Percentiles rank a stretch among this genome's conserved stretches.
phyloP scores from a whole-genome alignment of 2,329 filamentous ascomycete genomes.

The Lachnellula suecica region DNA sequence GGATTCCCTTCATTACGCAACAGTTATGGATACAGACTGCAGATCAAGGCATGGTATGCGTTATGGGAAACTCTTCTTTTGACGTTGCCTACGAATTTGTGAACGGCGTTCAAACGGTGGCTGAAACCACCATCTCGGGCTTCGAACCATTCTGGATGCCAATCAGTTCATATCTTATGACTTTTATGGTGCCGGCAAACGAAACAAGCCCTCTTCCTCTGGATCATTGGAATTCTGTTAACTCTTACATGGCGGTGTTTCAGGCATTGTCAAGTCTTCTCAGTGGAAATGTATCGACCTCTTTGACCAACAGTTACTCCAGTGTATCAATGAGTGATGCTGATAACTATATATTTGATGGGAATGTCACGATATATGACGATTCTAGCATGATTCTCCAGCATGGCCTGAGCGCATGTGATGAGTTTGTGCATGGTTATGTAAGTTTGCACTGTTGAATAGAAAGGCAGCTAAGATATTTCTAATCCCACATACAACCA shows the following conservation, averaged over 20 bases:
- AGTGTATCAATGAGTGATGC: too few relatives aligned
- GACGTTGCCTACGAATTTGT: slow-evolving; percentile 13
- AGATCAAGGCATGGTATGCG: slow-evolving; percentile 9
- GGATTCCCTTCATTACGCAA: not conserved
- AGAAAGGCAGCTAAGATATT: too few relatives aligned
- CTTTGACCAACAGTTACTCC: not conserved
- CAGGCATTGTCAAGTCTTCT: not conserved
- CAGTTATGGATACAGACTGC: slow-evolving; percentile 17
- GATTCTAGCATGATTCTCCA: not conserved
- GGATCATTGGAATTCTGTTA: not conserved
- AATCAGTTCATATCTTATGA: not conserved
- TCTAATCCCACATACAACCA: too few relatives aligned
- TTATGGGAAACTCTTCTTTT: slow-evolving; percentile 16
- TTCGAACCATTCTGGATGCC: not conserved
- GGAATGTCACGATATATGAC: not conserved
- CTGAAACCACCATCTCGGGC: not conserved
- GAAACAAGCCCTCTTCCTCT: not conserved
- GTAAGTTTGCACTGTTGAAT: too few relatives aligned
- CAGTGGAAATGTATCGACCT: slow-evolving; percentile 4
- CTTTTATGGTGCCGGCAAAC: not conserved
- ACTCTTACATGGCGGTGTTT: not conserved
- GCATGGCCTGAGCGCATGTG: slow-evolving; percentile 2
- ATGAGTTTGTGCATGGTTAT: not conserved
- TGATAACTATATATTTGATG: not conserved
- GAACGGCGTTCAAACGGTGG: not conserved